Percentiles rank a stretch among this genome's conserved stretches.
Evolutionary conservation across 2,329 filamentous ascomycete species (phyloP).

Genomic region (Fusarium sp.): DNA sequence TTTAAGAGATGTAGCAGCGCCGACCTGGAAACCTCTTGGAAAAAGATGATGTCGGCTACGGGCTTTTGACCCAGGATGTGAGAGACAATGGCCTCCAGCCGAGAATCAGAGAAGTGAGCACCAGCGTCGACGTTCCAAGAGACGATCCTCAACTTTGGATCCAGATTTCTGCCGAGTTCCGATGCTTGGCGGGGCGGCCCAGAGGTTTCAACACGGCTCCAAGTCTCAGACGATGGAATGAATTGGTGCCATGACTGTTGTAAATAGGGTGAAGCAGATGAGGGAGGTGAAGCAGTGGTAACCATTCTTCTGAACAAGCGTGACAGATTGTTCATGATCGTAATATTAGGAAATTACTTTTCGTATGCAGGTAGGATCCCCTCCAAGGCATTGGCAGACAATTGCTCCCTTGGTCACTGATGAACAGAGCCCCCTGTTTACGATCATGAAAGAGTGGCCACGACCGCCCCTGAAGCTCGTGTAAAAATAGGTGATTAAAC

Average conservation of each 20-base stretch:
- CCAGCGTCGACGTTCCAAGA: constrained; percentile 51
- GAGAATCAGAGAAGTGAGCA: constrained; percentile 15
- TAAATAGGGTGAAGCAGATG: not conserved
- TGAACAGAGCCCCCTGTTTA: constrained; percentile 15
- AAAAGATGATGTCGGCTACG: constrained; percentile 11
- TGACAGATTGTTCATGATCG: not conserved
- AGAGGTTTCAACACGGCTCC: constrained; percentile 11
- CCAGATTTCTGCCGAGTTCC: constrained; percentile 33
- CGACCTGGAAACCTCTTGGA: constrained; percentile 26
- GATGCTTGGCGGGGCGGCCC: constrained; percentile 21
- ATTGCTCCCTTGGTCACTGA: not conserved
- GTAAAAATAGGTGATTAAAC: constrained; percentile 23
- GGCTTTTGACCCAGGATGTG: constrained; percentile 21
- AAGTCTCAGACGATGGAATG: constrained; percentile 10
- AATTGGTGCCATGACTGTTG: constrained; percentile 17
- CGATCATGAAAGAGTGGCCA: constrained; percentile 17
- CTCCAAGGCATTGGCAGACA: not conserved
- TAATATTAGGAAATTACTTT: constrained; percentile 17
- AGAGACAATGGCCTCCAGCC: constrained; percentile 46
- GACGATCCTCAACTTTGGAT: constrained; percentile 33
- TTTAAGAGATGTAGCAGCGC: constrained; percentile 42
- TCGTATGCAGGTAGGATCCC: not conserved
- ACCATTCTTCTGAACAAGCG: not conserved
- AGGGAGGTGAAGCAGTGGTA: not conserved
- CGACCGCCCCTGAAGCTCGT: constrained; percentile 23